phyloP scores from a whole-genome alignment of 148 eudicot genomes.

The Heliosperma pusillum region DNA sequence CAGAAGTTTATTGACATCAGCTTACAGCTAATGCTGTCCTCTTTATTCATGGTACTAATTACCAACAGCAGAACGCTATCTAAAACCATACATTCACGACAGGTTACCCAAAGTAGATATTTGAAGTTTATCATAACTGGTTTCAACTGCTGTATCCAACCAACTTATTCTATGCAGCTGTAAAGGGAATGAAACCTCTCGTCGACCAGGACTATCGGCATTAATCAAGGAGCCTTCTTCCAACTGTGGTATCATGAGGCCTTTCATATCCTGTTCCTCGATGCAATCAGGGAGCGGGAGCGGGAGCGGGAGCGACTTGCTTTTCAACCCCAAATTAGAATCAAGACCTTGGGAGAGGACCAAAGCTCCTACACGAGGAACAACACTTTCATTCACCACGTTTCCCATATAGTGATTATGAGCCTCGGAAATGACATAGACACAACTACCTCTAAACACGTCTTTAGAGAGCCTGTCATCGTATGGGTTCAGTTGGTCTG shows the following conservation, averaged over 20 bases:
- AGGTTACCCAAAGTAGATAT: neutral
- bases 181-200: slow-evolving; percentile 13
- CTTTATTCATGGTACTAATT: neutral
- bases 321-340: slow-evolving; percentile 28
- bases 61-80: neutral
- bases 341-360: slow-evolving; percentile 22
- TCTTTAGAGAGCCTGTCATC: slow-evolving; percentile 22
- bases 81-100: neutral
- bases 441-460: slow-evolving; percentile 11
- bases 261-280: neutral
- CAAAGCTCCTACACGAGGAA: slow-evolving; percentile 22
- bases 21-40: neutral
- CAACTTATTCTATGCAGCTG: slow-evolving; percentile 16
- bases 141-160: slow-evolving; percentile 18
- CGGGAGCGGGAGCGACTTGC: slow-evolving; percentile 26
- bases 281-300: slow-evolving; percentile 18
- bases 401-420: slow-evolving; percentile 18
- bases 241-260: neutral
- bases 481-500: slow-evolving; percentile 20
- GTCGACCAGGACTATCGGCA: slow-evolving; percentile 10
- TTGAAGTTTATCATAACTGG: slow-evolving; percentile 7
- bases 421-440: slow-evolving; percentile 24
- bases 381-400: slow-evolving; percentile 18
- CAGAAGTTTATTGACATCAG: neutral
- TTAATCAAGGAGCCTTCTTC: slow-evolving; percentile 14